Evolutionary conservation across 768 basidiomycete species (phyloP).

Genomic region (Xerocomellus dryophilus): DNA sequence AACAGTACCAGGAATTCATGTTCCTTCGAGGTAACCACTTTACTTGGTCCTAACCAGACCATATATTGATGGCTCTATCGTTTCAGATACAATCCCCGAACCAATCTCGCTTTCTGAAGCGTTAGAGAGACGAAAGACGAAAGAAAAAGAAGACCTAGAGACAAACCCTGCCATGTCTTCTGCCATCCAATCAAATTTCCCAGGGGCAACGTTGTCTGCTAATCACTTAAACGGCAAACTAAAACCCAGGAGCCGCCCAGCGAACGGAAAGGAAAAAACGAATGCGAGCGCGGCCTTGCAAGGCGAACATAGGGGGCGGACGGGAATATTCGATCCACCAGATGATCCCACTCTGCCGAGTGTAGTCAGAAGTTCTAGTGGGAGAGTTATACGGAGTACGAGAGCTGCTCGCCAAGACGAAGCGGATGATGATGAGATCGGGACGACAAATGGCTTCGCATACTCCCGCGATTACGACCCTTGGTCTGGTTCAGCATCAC

Average conservation of each 20-base stretch:
- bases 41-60: neutral
- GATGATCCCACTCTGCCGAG: conserved; percentile 18
- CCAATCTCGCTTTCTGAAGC: conserved; percentile 60
- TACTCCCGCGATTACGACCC: conserved; percentile 20
- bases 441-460: conserved; percentile 23
- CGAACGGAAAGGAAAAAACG: conserved; percentile 31
- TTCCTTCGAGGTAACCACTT: conserved; percentile 61
- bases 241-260: conserved; percentile 40
- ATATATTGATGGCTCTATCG: conserved; percentile 3
- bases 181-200: conserved; percentile 28
- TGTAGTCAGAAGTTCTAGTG: conserved; percentile 30
- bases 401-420: conserved; percentile 28
- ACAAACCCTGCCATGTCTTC: conserved; percentile 53
- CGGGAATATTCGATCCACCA: conserved; percentile 15
- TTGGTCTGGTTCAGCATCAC: conserved; percentile 27
- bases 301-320: conserved; percentile 23
- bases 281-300: conserved; percentile 31
- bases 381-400: conserved; percentile 31
- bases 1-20: conserved; percentile 65
- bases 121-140: conserved; percentile 49
- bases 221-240: conserved; percentile 32
- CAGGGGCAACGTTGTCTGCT: conserved; percentile 20
- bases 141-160: conserved; percentile 55
- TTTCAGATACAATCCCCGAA: conserved; percentile 62
- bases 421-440: conserved; percentile 23